These are phyloP conservation scores for Baorangia bicolor DNA, from an alignment of 768 basidiomycete genomes.

Conservation along the genomic window DNA sequence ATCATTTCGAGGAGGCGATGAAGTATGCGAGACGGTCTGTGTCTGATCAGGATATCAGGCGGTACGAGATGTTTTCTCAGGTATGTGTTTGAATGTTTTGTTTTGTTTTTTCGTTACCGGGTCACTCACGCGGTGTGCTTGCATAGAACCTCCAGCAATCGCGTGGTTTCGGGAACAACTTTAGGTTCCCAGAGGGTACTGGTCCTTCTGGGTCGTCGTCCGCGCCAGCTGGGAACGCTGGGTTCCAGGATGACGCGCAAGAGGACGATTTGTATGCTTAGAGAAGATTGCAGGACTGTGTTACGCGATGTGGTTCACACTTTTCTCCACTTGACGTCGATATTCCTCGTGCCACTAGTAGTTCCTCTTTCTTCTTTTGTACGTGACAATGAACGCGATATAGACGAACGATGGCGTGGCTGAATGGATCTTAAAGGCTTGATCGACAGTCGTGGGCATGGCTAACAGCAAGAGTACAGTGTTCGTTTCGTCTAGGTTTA, in stretches of 20 bases:
- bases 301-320: not conserved
- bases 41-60: constrained; percentile 92
- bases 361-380: not conserved
- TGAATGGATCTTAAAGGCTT: not conserved
- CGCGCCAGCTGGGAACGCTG: constrained; percentile 62
- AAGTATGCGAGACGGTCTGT: constrained; percentile 95
- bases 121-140: not conserved
- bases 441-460: not conserved
- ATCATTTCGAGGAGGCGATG: constrained; percentile 99
- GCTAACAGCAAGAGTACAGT: not conserved
- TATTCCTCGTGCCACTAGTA: constrained; percentile 3
- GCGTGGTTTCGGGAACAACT: constrained; percentile 89
- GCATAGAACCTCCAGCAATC: constrained; percentile 83
- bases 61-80: constrained; percentile 98
- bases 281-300: not conserved
- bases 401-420: constrained; percentile 1
- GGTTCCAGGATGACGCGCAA: constrained; percentile 80
- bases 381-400: constrained; percentile 6
- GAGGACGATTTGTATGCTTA: constrained; percentile 94
- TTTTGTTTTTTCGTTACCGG: not conserved
- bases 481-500: not conserved
- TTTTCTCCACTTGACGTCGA: not conserved
- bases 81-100: constrained; percentile 36
- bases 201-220: constrained; percentile 35
- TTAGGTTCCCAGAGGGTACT: constrained; percentile 94